These are phyloP conservation scores for Meripilus lineatus DNA, from an alignment of 1,284 basidiomycete genomes.

Conservation along the genomic window DNA sequence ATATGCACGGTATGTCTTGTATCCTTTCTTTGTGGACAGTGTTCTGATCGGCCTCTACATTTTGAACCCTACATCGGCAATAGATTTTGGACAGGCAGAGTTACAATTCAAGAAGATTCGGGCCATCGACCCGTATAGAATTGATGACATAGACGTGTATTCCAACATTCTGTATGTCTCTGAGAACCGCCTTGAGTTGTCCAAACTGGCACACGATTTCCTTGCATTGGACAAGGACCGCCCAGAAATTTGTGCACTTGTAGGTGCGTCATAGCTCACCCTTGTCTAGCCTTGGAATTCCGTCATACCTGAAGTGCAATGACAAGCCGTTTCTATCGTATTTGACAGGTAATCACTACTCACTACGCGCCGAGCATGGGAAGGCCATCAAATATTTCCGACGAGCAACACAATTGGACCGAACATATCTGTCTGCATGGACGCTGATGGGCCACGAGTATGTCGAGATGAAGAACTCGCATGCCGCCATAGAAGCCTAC, in stretches of 20 bases:
- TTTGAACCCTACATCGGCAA: not conserved
- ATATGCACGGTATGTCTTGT: slow-evolving; percentile 68
- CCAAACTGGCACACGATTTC: slow-evolving; percentile 90
- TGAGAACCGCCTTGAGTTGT: slow-evolving; percentile 84
- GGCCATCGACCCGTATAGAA: slow-evolving; percentile 78
- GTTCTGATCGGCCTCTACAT: not conserved
- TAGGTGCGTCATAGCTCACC: slow-evolving; percentile 54
- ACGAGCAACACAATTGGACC: slow-evolving; percentile 90
- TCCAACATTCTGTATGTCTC: slow-evolving; percentile 98
- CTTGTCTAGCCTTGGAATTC: not conserved
- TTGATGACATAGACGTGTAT: slow-evolving; percentile 95
- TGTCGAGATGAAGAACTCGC: slow-evolving; percentile 98
- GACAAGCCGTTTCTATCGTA: not conserved
- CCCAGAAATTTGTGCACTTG: slow-evolving; percentile 92
- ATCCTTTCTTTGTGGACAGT: not conserved
- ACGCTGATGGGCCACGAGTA: slow-evolving; percentile 99
- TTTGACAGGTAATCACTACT: slow-evolving; percentile 89
- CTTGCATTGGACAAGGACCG: slow-evolving; percentile 84
- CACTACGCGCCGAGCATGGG: slow-evolving; percentile 87
- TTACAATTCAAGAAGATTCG: slow-evolving; percentile 81
- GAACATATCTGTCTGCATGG: slow-evolving; percentile 95
- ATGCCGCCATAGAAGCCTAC: slow-evolving; percentile 98
- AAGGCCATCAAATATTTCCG: slow-evolving; percentile 96
- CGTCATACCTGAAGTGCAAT: no score
- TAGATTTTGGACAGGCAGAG: slow-evolving; percentile 86